Base-by-base conservation (phyloP, 208 protist species). In the Angomonas deanei region DNA sequence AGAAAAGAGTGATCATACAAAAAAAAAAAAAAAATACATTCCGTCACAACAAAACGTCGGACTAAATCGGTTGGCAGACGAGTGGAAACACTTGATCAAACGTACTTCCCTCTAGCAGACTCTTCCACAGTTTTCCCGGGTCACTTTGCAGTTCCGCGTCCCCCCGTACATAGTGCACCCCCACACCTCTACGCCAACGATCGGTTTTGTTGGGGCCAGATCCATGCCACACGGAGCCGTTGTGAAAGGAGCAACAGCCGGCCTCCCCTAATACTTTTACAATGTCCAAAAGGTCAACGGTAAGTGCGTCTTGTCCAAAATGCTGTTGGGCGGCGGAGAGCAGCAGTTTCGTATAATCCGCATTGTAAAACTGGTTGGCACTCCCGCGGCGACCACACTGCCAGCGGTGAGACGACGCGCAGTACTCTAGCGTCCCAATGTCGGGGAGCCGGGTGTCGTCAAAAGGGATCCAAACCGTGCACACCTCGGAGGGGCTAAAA, bases 371-470 rank as follows among this genome's bases (percentile, higher is more conserved):
- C 65, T 80, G 73, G 24, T 72, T 76, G 4, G 73, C 67, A 49
- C 70, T 80, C 21, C 70, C 69, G 15, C 70, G 73, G 11, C 61
- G 55, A 6, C 30, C 52, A 0, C 57, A 39, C 0, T 31, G 30
- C 74, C 74, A 78, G 8, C 31, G 61, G 42, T 76, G 75, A 13
- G 75, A 82, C n/a, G 65, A 67, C 1, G 50, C 49, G 48, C 72
- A 86, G 69, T 86, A 80, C 66, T 80, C 68, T 0, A 76, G 66
- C 1, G 79, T 68, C 13, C 75, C 68, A 2, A 78, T 53, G n/a
- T 67, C 57, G 5, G 64, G 49, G 5, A 52, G 32, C 13, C 17
- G 19, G 8, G 66, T 59, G 28, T 66, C 49, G 52, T 78, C 68
- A 11, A 82, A 64, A 0, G 71, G 50, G 11, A 77, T 70, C 79